Conservation (phyloP, 2,329 filamentous ascomycete genomes). For the Cryphonectria parasitica region DNA sequence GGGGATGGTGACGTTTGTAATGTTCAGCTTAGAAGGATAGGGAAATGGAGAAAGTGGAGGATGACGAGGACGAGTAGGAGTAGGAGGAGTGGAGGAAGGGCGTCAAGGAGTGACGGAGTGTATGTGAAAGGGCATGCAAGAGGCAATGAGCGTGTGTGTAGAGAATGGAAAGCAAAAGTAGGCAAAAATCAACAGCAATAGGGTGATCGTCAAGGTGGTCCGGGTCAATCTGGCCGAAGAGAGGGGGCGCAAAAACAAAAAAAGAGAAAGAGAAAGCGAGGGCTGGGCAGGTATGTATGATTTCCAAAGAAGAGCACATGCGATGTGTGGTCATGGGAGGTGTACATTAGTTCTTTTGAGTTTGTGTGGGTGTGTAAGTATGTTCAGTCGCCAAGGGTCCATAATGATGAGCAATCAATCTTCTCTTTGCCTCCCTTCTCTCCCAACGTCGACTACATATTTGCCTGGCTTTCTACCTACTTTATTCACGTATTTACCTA, state of each 20-base stretch:
- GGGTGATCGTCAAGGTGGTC: neutral
- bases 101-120: neutral
- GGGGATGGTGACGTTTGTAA: neutral
- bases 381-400: neutral
- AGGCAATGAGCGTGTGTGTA: no score
- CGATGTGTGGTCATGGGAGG: conserved; percentile 9
- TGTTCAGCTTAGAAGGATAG: neutral
- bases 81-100: neutral
- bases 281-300: neutral
- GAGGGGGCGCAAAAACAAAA: neutral
- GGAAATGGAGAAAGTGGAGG: neutral
- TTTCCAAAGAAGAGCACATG: neutral
- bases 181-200: neutral
- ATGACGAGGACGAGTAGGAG: no score
- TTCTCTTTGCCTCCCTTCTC: neutral
- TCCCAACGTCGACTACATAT: neutral
- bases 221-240: neutral
- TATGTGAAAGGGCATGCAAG: neutral
- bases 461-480: conserved; percentile 3
- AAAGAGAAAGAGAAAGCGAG: neutral
- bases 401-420: neutral
- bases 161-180: neutral
- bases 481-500: neutral
- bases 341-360: neutral
- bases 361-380: neutral